Evolutionary conservation across 2,329 filamentous ascomycete genomes (phyloP), one percentile per base, ranked within the genome.

Genomic region (Pseudogymnoascus sp.): DNA sequence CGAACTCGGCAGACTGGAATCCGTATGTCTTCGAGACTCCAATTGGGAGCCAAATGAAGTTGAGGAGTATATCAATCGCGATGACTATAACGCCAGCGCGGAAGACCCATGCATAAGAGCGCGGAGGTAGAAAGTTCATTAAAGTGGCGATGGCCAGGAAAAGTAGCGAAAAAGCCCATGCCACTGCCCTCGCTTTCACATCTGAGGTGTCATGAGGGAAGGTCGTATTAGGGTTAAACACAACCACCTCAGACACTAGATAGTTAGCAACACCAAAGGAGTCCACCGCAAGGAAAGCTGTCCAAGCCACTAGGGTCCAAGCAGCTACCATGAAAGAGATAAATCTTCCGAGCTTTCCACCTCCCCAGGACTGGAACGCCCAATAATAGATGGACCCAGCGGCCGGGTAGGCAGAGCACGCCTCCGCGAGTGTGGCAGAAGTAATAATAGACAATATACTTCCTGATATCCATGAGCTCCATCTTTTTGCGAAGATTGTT

Each of bases 21-120:
- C 77, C 77, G 64, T 78, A 78, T 0, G 73, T 75, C 59, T 75
- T 71, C 3, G 74, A 75, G 1, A 78, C 76, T 1, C 73, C 77
- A 42, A 79, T 78, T 1, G 77, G 77, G 31, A 79, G 69, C 77
- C 77, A 79, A 64, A 78, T 77, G 61, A 79, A 74, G 69, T 79
- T 79, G 59, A 79, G 70, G 39, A 77, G 61, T 66, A 78, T 78
- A 65, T 79, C 77, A 39, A 79, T 68, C 13, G 75, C 63, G 55
- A 79, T 78, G 38, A 59, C 36, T 0, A 39, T 59, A 39, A 61
- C 59, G 13, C 59, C 59, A 29, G 59, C 59, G 15, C 59, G 59
- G 59, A 61, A 61, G 38, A 61, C 59, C 59, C 59, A 61, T 21
- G 59, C 59, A 17, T 61, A 61, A 7, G 59, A 41, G 17, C 59